phyloP scores from a whole-genome alignment of 2,329 filamentous ascomycete species.

The Colletotrichum sp. region DNA sequence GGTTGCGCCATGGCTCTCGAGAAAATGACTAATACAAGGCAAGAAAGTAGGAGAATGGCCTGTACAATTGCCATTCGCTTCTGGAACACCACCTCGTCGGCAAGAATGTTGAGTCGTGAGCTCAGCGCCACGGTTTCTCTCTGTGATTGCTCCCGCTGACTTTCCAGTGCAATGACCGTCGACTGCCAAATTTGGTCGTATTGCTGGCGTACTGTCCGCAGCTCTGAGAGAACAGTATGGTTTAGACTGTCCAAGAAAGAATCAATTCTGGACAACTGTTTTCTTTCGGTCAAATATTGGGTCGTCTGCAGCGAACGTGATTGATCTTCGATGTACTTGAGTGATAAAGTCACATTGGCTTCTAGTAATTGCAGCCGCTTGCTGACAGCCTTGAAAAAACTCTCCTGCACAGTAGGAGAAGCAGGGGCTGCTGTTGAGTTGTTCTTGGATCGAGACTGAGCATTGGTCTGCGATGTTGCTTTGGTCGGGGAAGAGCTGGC shows the following conservation, averaged over 20 bases:
- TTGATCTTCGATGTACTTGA: slow-evolving; percentile 97
- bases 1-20: slow-evolving; percentile 35
- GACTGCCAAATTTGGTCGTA: slow-evolving; percentile 98
- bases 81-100: slow-evolving; percentile 87
- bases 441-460: slow-evolving; percentile 39
- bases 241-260: slow-evolving; percentile 87
- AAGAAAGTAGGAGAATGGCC: slow-evolving; percentile 84
- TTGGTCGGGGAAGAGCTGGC: slow-evolving; percentile 24
- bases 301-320: slow-evolving; percentile 89
- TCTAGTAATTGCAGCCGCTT: slow-evolving; percentile 92
- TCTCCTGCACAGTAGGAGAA: slow-evolving; percentile 89
- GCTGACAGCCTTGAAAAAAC: slow-evolving; percentile 95
- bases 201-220: slow-evolving; percentile 78
- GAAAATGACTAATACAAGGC: slow-evolving; percentile 87
- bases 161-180: slow-evolving; percentile 89
- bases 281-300: slow-evolving; percentile 84
- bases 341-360: slow-evolving; percentile 87
- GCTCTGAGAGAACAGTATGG: slow-evolving; percentile 80
- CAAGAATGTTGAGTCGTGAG: slow-evolving; percentile 80
- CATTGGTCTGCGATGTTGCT: slow-evolving; percentile 29
- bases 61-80: slow-evolving; percentile 96
- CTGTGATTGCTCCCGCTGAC: slow-evolving; percentile 83
- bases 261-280: slow-evolving; percentile 83
- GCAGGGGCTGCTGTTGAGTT: slow-evolving; percentile 50
- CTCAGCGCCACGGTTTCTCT: slow-evolving; percentile 84